Evolutionary conservation across 192 early-diverging fungal genomes (phyloP).

Genomic region (Gamsiella multidivaricata): DNA sequence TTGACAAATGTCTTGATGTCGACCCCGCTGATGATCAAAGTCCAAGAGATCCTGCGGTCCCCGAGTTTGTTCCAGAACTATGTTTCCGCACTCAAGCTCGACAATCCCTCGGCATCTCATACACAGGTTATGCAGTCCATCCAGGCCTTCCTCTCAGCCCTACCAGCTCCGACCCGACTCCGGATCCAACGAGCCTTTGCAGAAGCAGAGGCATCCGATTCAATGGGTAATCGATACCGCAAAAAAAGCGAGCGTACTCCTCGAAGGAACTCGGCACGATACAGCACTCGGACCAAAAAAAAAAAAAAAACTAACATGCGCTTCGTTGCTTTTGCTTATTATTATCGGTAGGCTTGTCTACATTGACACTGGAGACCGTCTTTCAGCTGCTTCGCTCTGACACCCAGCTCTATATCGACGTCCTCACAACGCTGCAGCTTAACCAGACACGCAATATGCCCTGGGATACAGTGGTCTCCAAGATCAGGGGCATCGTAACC

Average conservation of each 20-base stretch:
- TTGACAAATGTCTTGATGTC: constrained; percentile 46
- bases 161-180: constrained; percentile 35
- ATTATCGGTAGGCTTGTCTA: constrained; percentile 11
- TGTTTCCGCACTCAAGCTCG: constrained; percentile 51
- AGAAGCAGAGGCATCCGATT: constrained; percentile 53
- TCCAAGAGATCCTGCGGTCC: constrained; percentile 21
- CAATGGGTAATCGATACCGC: constrained; percentile 56
- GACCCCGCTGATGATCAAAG: constrained; percentile 43
- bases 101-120: constrained; percentile 56
- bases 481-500: constrained; percentile 30
- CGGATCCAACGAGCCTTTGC: constrained; percentile 56
- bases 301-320: no score
- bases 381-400: constrained; percentile 42
- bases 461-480: constrained; percentile 50
- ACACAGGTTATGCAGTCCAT: constrained; percentile 55
- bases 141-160: constrained; percentile 45
- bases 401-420: constrained; percentile 52
- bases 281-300: no score
- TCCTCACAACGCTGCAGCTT: constrained; percentile 51
- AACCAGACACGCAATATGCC: constrained; percentile 54
- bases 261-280: background rate
- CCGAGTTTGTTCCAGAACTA: constrained; percentile 41
- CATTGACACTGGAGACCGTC: constrained; percentile 26
- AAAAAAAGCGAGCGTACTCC: background rate
- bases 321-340: background rate